phyloP scores from a whole-genome alignment of 202 grass and related monocot genomes.

The Setaria italica region DNA sequence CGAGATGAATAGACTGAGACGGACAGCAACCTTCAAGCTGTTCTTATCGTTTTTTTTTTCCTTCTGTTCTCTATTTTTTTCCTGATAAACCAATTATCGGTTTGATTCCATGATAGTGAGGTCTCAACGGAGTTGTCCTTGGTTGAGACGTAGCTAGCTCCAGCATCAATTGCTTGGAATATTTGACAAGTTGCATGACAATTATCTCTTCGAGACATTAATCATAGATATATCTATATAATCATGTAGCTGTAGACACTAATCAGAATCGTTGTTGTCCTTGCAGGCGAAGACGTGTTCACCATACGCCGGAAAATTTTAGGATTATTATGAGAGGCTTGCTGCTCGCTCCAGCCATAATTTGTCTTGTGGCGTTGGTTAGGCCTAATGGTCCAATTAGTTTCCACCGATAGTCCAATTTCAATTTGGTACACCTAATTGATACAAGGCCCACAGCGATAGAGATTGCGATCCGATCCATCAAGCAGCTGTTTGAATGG shows the following conservation, averaged over 20 bases:
- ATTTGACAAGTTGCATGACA: constrained; percentile 12
- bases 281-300: background rate
- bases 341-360: constrained; percentile 15
- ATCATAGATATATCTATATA: background rate
- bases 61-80: background rate
- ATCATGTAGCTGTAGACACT: constrained; percentile 5
- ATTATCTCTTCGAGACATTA: background rate
- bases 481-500: constrained; percentile 28
- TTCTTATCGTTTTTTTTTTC: background rate
- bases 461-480: constrained; percentile 41
- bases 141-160: constrained; percentile 46
- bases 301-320: constrained; percentile 33
- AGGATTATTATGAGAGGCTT: constrained; percentile 4
- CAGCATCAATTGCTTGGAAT: constrained; percentile 38
- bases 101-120: constrained; percentile 38
- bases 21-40: background rate
- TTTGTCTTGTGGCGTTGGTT: constrained; percentile 52
- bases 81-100: constrained; percentile 15
- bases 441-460: constrained; percentile 51
- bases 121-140: constrained; percentile 41
- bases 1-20: constrained; percentile 9
- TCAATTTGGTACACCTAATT: constrained; percentile 51
- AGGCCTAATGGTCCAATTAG: constrained; percentile 44
- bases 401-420: constrained; percentile 43
- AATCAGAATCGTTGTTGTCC: background rate